A percentile compares a stretch with the other conserved stretches of the same genome.
These are phyloP conservation scores for Trichoderma harzianum DNA, from an alignment of 2,329 filamentous ascomycete genomes.

Conservation along the genomic window DNA sequence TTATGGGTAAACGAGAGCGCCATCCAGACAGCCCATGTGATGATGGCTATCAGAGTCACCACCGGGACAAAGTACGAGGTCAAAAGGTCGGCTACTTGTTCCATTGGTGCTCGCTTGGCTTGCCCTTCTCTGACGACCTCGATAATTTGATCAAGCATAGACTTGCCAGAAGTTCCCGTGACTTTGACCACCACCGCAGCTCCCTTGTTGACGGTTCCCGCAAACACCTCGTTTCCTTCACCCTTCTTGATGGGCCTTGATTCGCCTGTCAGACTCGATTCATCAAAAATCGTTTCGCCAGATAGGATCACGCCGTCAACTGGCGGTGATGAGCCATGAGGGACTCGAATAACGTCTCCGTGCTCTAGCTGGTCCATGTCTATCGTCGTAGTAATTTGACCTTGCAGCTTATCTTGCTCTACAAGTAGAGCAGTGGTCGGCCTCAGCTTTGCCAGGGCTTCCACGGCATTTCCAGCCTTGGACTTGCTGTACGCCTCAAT, in stretches of 20 bases:
- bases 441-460: slow-evolving; percentile 71
- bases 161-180: slow-evolving; percentile 62
- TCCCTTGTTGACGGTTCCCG: slow-evolving; percentile 72
- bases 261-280: slow-evolving; percentile 84
- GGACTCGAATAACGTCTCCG: slow-evolving; percentile 70
- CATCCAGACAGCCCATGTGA: slow-evolving; percentile 72
- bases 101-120: slow-evolving; percentile 70
- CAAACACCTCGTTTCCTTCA: slow-evolving; percentile 62
- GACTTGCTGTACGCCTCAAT: slow-evolving; percentile 90
- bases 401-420: slow-evolving; percentile 38
- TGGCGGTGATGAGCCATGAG: slow-evolving; percentile 77
- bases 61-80: slow-evolving; percentile 76
- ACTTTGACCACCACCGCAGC: slow-evolving; percentile 60
- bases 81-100: slow-evolving; percentile 68
- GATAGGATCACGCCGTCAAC: slow-evolving; percentile 70
- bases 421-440: slow-evolving; percentile 74
- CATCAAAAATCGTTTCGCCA: slow-evolving; percentile 71
- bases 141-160: slow-evolving; percentile 79
- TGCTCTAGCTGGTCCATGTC: slow-evolving; percentile 69
- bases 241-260: slow-evolving; percentile 64
- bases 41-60: slow-evolving; percentile 64
- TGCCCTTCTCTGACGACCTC: slow-evolving; percentile 74
- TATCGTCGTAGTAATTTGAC: slow-evolving; percentile 40
- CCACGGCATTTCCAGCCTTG: slow-evolving; percentile 81
- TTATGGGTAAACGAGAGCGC: slow-evolving; percentile 56